phyloP scores from a whole-genome alignment of 129 eudicot genomes.

The Ambrosia trifida region DNA sequence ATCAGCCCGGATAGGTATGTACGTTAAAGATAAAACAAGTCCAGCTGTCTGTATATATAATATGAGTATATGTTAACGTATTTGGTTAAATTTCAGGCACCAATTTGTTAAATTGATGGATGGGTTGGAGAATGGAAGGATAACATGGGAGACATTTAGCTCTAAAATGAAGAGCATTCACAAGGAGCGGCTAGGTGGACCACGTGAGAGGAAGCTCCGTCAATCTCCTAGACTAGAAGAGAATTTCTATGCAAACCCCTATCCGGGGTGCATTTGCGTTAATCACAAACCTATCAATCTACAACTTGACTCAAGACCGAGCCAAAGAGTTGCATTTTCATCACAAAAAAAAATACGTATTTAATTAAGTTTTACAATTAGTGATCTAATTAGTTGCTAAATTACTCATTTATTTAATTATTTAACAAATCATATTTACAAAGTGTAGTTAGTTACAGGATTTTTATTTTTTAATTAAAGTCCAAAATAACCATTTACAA shows the following conservation, averaged over 20 bases:
- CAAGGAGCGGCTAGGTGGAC: conserved; percentile 64
- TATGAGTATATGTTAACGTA: too few species aligned
- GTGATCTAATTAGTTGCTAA: too few species aligned
- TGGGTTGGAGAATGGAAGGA: conserved; percentile 53
- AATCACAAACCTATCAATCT: background rate
- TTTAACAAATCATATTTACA: too few species aligned
- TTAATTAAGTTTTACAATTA: too few species aligned
- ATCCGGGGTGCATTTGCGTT: conserved; percentile 69
- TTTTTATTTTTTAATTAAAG: too few species aligned
- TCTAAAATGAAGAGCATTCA: conserved; percentile 57
- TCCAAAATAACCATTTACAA: too few species aligned
- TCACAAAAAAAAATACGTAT: background rate
- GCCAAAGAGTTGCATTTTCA: background rate
- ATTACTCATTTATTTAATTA: too few species aligned
- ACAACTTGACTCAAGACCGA: background rate
- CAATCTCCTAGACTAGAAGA: conserved; percentile 71
- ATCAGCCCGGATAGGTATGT: conserved; percentile 83
- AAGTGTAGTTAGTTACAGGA: too few species aligned
- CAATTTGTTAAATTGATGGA: conserved; percentile 66
- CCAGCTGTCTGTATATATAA: too few species aligned
- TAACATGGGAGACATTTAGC: conserved; percentile 70
- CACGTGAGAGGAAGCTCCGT: conserved; percentile 50
- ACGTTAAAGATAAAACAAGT: too few species aligned
- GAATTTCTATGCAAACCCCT: conserved; percentile 89
- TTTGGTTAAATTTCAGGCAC: conserved; percentile 38